These are phyloP conservation scores for Posidonia australis DNA, from an alignment of 106 monocot species.

Conservation along the genomic window DNA sequence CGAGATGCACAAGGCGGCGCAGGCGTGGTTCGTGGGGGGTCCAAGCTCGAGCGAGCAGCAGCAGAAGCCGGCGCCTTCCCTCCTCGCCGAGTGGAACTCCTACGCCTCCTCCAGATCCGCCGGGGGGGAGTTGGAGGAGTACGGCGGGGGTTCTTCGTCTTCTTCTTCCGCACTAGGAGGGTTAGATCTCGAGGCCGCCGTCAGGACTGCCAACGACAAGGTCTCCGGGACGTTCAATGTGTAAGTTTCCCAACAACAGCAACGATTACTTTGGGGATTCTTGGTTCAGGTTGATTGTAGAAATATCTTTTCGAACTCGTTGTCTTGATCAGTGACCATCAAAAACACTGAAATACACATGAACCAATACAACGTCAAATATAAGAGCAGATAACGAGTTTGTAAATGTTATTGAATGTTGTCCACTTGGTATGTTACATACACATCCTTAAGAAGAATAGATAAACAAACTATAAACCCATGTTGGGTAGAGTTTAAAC, in stretches of 20 bases:
- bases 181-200: conserved; percentile 26
- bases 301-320: too few relatives aligned
- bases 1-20: conserved; percentile 20
- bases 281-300: too few relatives aligned
- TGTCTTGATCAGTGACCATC: too few relatives aligned
- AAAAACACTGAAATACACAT: too few relatives aligned
- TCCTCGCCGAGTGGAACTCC: conserved; percentile 27
- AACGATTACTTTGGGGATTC: neutral
- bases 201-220: conserved; percentile 23
- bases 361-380: too few relatives aligned
- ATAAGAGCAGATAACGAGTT: too few relatives aligned
- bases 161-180: conserved; percentile 15
- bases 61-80: conserved; percentile 14
- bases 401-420: too few relatives aligned
- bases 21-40: conserved; percentile 23
- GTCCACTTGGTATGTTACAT: too few relatives aligned
- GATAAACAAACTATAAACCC: too few relatives aligned
- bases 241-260: conserved; percentile 4
- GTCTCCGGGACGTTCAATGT: conserved; percentile 27
- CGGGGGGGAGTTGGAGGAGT: too few relatives aligned
- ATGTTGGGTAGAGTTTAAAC: too few relatives aligned
- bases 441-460: too few relatives aligned
- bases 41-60: conserved; percentile 5
- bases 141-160: neutral
- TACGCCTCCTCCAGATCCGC: conserved; percentile 15